These are phyloP conservation scores for Fusarium goolgardi DNA, from an alignment of 2,329 filamentous ascomycete genomes.

Conservation along the genomic window DNA sequence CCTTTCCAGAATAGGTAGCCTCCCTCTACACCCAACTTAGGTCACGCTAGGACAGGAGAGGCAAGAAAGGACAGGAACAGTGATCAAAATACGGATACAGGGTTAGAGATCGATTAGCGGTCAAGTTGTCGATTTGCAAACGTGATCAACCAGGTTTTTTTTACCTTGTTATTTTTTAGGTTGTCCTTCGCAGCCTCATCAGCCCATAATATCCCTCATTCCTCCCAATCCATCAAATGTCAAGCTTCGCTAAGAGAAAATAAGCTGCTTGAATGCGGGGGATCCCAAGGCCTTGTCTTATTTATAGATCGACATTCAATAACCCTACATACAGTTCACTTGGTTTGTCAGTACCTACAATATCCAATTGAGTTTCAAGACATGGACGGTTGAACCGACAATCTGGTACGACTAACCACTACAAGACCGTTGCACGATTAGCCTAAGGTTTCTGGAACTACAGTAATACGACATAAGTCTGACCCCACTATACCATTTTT, in stretches of 20 bases:
- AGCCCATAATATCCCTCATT: background rate
- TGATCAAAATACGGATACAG: conserved; percentile 21
- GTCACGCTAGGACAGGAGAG: conserved; percentile 8
- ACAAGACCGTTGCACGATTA: background rate
- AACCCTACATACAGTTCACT: background rate
- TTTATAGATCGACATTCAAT: background rate
- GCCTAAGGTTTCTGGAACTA: too few relatives aligned
- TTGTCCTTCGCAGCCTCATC: background rate
- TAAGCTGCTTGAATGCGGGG: background rate
- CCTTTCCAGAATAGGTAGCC: conserved; percentile 23
- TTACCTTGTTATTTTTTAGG: background rate
- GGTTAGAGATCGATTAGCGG: conserved; percentile 16
- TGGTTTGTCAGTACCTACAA: background rate
- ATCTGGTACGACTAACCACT: background rate
- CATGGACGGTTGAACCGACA: background rate
- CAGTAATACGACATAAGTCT: too few relatives aligned
- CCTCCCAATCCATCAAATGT: background rate
- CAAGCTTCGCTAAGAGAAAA: conserved; percentile 19
- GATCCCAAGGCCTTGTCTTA: background rate
- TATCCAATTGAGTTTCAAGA: background rate
- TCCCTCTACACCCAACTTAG: conserved; percentile 9
- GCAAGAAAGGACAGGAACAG: conserved; percentile 10
- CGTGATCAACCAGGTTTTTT: background rate
- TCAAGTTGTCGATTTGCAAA: conserved; percentile 6
- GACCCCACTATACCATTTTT: too few relatives aligned